A percentile compares a stretch with the other conserved stretches of the same genome.
phyloP scores from a whole-genome alignment of 78 protist species.

The Protostelium mycophagum region DNA sequence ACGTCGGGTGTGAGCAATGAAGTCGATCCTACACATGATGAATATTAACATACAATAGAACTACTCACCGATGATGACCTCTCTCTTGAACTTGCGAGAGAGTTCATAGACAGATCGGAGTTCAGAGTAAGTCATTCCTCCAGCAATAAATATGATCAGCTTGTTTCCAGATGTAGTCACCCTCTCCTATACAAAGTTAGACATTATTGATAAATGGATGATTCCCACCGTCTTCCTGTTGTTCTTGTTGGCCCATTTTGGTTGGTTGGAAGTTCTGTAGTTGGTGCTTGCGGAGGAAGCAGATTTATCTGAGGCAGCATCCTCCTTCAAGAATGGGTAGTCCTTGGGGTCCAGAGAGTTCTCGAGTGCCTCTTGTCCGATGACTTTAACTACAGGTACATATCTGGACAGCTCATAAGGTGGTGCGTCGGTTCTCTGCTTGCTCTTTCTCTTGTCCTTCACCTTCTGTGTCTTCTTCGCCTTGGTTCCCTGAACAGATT shows the following conservation, averaged over 20 bases:
- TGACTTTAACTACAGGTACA: conserved; percentile 38
- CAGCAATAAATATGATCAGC: conserved; percentile 54
- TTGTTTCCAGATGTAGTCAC: conserved; percentile 10
- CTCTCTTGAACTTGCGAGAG: conserved; percentile 38
- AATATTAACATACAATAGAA: neutral
- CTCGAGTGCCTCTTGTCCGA: conserved; percentile 23
- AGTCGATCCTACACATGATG: neutral
- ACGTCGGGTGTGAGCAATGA: neutral
- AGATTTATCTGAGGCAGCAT: conserved; percentile 10
- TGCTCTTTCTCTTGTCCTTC: conserved; percentile 11
- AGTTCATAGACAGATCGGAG: conserved; percentile 70
- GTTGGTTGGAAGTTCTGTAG: conserved; percentile 13
- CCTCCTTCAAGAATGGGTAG: conserved; percentile 41
- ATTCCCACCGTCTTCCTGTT: neutral
- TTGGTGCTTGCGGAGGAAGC: neutral
- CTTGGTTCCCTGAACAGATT: too few relatives aligned
- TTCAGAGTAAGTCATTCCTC: conserved; percentile 74
- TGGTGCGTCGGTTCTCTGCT: conserved; percentile 18
- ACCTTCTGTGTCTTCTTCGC: conserved; percentile 20
- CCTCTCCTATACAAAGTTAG: too few relatives aligned
- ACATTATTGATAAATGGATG: neutral
- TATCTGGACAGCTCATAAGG: conserved; percentile 70
- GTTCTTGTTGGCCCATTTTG: conserved; percentile 22
- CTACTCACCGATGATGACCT: conserved; percentile 39
- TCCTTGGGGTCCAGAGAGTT: conserved; percentile 17